A percentile compares a stretch with the other conserved stretches of the same genome.
phyloP scores from a whole-genome alignment of 768 basidiomycete genomes.

The Boletellus ananas region DNA sequence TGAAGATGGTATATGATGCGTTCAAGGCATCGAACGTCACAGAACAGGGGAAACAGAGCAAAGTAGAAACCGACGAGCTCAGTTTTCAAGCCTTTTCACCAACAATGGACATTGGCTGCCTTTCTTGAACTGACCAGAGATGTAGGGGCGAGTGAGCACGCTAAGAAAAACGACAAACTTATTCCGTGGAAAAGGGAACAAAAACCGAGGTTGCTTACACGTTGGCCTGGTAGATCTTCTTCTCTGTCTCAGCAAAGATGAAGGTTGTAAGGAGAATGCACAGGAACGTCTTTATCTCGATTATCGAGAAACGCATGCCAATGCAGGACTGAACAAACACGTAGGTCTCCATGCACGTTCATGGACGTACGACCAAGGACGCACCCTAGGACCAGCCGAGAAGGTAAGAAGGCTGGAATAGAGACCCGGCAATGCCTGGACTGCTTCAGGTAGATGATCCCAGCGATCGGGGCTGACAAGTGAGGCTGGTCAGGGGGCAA shows the following conservation, averaged over 20 bases:
- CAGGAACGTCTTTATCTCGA: constrained; percentile 78
- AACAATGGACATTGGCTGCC: constrained; percentile 63
- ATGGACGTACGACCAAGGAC: constrained; percentile 24
- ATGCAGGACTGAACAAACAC: constrained; percentile 62
- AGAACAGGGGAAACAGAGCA: background rate
- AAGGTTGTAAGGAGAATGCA: constrained; percentile 69
- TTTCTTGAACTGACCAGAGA: constrained; percentile 47
- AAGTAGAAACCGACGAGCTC: background rate
- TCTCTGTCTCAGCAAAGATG: constrained; percentile 49
- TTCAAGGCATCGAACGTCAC: background rate
- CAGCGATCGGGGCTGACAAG: constrained; percentile 70
- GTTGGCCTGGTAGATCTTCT: constrained; percentile 54
- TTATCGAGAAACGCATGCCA: constrained; percentile 76
- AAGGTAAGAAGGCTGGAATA: constrained; percentile 72
- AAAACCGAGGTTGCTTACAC: constrained; percentile 42
- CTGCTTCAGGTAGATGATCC: constrained; percentile 72
- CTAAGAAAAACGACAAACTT: constrained; percentile 30
- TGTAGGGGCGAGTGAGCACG: constrained; percentile 62
- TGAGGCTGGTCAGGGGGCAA: background rate
- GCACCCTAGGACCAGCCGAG: constrained; percentile 76
- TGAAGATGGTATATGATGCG: background rate
- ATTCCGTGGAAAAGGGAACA: background rate
- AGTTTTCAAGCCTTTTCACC: constrained; percentile 36
- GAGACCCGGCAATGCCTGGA: constrained; percentile 61
- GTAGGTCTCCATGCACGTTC: background rate